Conservation (phyloP, 257 asterid genomes). For the Scutellaria baicalensis region DNA sequence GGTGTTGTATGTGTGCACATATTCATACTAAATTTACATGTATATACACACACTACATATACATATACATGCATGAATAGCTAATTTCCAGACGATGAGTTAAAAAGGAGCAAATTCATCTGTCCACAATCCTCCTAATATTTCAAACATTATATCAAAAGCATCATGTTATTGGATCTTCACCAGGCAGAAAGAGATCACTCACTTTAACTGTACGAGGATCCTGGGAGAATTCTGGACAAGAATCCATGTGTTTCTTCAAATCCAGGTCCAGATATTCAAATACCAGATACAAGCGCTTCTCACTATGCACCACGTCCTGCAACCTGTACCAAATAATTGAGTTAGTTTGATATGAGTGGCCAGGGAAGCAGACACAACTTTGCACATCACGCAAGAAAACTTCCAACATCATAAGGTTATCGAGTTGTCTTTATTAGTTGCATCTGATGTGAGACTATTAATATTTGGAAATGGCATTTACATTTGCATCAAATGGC, state of each 20-base stretch:
- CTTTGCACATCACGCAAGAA: neutral
- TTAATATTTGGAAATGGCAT: neutral
- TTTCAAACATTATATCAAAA: neutral
- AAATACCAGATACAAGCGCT: slow-evolving; percentile 82
- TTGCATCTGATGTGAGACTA: neutral
- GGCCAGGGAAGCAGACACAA: neutral
- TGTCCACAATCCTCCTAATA: slow-evolving; percentile 4
- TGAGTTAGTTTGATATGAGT: neutral
- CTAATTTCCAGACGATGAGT: neutral
- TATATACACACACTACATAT: neutral
- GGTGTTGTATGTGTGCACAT: neutral
- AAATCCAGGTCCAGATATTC: slow-evolving; percentile 96
- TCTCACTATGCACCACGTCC: slow-evolving; percentile 97
- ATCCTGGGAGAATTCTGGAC: slow-evolving; percentile 84
- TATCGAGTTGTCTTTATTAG: neutral
- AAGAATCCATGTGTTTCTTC: slow-evolving; percentile 97
- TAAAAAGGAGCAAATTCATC: neutral
- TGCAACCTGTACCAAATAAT: slow-evolving; percentile 59
- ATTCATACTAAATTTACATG: neutral
- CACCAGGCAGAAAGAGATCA: slow-evolving; percentile 18
- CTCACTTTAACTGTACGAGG: slow-evolving; percentile 75
- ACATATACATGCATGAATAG: neutral
- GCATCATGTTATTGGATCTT: slow-evolving; percentile 5
- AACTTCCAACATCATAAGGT: neutral
- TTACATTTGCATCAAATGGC: neutral